Base-by-base conservation (phyloP, 306 rosid species). In the Trifolium fragiferum region DNA sequence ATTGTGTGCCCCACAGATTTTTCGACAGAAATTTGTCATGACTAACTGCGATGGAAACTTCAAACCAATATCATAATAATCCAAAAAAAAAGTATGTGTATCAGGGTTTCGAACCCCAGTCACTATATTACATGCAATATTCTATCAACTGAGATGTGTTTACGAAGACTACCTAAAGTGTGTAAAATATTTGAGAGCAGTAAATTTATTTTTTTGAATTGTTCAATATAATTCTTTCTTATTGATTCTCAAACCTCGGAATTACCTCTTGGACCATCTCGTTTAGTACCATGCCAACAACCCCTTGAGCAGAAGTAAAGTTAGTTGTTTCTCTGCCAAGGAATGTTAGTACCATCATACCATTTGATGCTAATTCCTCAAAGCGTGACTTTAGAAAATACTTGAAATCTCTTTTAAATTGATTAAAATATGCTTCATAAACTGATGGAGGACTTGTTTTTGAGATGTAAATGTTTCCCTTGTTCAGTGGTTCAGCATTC, bases 191-290 rank as follows among this genome's bases (percentile, higher is more conserved):
- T n/a, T n/a, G n/a, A n/a, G n/a, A n/a, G n/a, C n/a, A n/a, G n/a
- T n/a, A n/a, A n/a, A n/a, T n/a, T n/a, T n/a, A n/a, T n/a, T n/a
- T n/a, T n/a, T n/a, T n/a, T n/a, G n/a, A n/a, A n/a, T n/a, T n/a
- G n/a, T n/a, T n/a, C n/a, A n/a, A n/a, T n/a, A n/a, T n/a, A n/a
- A n/a, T n/a, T n/a, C n/a, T n/a, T n/a, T n/a, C n/a, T n/a, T n/a
- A n/a, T n/a, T n/a, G n/a, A n/a, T n/a, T n/a, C n/a, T n/a, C n/a
- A 58, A 25, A 25, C 7, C 6, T 32, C 13, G 2, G 16, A 1
- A 14, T 16, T 55, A 86, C 93, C 85, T 89, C 83, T 14, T 18
- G 49, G 66, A 79, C 80, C 90, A 89, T 77, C 41, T 85, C 82
- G 8, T 78, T 49, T 4, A 85, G 80, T 38, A 81, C 81, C 13